A percentile compares a stretch with the other conserved stretches of the same genome.
phyloP scores from a whole-genome alignment of 1,284 basidiomycete genomes.

The Microbotryum scabiosae region DNA sequence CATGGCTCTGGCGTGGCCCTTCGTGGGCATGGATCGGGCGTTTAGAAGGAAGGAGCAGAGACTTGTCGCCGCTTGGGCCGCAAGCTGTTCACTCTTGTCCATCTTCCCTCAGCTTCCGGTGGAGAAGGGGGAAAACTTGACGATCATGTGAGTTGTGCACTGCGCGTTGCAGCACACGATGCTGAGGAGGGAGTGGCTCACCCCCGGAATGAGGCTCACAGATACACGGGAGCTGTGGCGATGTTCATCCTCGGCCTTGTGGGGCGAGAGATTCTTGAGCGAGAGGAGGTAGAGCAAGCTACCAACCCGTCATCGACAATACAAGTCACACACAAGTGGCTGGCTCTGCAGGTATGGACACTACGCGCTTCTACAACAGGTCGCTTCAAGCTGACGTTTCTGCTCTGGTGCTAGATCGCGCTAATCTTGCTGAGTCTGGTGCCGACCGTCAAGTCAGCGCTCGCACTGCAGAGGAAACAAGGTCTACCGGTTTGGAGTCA shows the following conservation, averaged over 20 bases:
- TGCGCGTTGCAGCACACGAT: background rate
- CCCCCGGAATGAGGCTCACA: background rate
- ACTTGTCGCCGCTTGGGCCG: constrained; percentile 47
- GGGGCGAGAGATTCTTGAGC: too few species aligned
- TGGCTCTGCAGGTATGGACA: too few species aligned
- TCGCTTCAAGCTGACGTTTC: background rate
- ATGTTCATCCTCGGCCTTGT: too few species aligned
- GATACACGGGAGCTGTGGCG: too few species aligned
- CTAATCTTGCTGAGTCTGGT: constrained; percentile 49
- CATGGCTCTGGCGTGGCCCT: constrained; percentile 63
- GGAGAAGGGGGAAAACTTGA: constrained; percentile 61
- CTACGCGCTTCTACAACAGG: too few species aligned
- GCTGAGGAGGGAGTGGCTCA: background rate
- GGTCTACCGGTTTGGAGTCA: constrained; percentile 62
- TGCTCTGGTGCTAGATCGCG: constrained; percentile 17
- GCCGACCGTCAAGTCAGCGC: constrained; percentile 53
- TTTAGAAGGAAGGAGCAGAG: constrained; percentile 37
- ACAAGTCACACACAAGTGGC: too few species aligned
- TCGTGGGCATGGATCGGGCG: constrained; percentile 45
- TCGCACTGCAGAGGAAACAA: constrained; percentile 54
- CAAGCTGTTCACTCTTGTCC: constrained; percentile 51
- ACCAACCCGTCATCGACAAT: too few species aligned
- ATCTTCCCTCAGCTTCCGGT: constrained; percentile 65
- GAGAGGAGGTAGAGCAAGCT: too few species aligned
- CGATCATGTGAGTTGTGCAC: constrained; percentile 49